phyloP scores from a whole-genome alignment of 2,329 filamentous ascomycete genomes.

The Diplocarpon mali region DNA sequence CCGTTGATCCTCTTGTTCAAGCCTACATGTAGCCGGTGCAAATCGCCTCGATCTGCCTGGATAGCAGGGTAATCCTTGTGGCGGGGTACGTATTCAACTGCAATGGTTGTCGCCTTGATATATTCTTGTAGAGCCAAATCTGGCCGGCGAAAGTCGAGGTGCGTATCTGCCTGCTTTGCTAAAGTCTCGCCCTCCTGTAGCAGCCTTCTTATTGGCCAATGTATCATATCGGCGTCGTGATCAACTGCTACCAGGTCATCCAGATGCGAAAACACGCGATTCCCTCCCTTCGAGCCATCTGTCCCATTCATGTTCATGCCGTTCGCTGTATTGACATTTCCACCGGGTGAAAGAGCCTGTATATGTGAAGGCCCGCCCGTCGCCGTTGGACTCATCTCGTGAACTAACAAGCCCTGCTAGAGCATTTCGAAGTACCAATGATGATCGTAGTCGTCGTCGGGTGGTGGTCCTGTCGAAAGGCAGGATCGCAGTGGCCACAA shows the following conservation, averaged over 20 bases:
- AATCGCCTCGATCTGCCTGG: slow-evolving; percentile 40
- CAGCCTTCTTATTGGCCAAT: slow-evolving; percentile 40
- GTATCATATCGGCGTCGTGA: slow-evolving; percentile 22
- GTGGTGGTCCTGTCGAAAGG: too few species aligned
- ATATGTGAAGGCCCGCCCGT: slow-evolving; percentile 17
- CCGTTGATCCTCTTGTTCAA: slow-evolving; percentile 40
- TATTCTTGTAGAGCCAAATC: slow-evolving; percentile 78
- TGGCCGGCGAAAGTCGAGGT: slow-evolving; percentile 51
- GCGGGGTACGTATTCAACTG: slow-evolving; percentile 62
- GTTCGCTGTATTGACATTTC: slow-evolving; percentile 16
- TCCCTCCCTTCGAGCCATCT: slow-evolving; percentile 14
- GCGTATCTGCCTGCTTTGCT: slow-evolving; percentile 49
- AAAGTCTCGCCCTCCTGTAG: slow-evolving; percentile 41
- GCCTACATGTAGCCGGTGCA: slow-evolving; percentile 37
- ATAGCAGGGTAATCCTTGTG: slow-evolving; percentile 65
- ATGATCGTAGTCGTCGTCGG: too few species aligned
- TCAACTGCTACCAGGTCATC: slow-evolving; percentile 32
- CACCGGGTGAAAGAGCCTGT: slow-evolving; percentile 19
- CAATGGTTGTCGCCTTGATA: slow-evolving; percentile 68
- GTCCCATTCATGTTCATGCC: slow-evolving; percentile 9
- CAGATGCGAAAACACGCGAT: slow-evolving; percentile 31
- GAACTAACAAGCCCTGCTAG: not conserved
- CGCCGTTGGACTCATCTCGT: slow-evolving; percentile 25
- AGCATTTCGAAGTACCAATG: not conserved
- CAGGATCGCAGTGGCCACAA: too few species aligned